phyloP scores from a whole-genome alignment of 139 green algal genomes.

The Haematococcus sp. region DNA sequence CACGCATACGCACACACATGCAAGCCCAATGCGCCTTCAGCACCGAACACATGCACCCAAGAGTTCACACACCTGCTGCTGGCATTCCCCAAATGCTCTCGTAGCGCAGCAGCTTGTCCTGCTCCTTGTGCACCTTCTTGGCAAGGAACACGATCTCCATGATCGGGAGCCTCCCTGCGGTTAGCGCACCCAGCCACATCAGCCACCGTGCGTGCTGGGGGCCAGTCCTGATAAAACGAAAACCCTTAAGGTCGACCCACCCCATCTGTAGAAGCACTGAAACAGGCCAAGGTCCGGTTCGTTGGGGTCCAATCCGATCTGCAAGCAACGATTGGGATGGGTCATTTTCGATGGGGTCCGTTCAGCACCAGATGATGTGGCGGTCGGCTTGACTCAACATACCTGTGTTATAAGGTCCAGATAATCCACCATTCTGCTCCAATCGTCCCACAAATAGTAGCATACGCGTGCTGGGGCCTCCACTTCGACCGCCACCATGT shows the following conservation, averaged over 20 bases:
- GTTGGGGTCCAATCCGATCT: constrained; percentile 56
- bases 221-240: not conserved
- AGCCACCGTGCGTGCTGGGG: not conserved
- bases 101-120: constrained; percentile 43
- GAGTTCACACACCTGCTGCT: constrained; percentile 37
- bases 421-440: constrained; percentile 56
- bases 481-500: constrained; percentile 30
- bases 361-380: not conserved
- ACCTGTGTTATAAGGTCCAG: constrained; percentile 63
- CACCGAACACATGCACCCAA: no score
- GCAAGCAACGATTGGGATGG: constrained; percentile 4
- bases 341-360: not conserved
- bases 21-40: no score
- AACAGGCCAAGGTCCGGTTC: constrained; percentile 48
- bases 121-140: constrained; percentile 26
- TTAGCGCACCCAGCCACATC: not conserved
- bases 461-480: constrained; percentile 42
- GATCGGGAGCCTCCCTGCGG: constrained; percentile 41
- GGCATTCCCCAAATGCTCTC: constrained; percentile 52
- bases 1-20: no score
- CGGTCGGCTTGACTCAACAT: not conserved
- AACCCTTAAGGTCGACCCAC: constrained; percentile 26
- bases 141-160: constrained; percentile 62
- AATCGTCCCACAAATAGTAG: constrained; percentile 59
- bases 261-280: constrained; percentile 62